These are phyloP conservation scores for Collybiopsis luxurians DNA, from an alignment of 768 basidiomycete species.

Conservation along the genomic window DNA sequence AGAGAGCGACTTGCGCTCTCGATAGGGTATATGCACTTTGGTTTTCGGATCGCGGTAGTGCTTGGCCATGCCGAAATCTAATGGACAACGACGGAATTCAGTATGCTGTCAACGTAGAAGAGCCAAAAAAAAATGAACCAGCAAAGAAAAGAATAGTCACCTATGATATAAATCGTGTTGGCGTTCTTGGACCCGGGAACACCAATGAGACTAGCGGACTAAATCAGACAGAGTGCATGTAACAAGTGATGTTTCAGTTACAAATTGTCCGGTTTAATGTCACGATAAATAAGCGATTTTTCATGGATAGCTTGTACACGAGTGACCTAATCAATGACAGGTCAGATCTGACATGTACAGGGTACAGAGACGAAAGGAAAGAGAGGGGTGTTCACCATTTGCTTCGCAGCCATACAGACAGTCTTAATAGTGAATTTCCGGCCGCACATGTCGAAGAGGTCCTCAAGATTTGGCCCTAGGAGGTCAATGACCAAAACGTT, in stretches of 20 bases:
- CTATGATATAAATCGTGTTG: slow-evolving; percentile 84
- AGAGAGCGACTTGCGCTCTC: slow-evolving; percentile 94
- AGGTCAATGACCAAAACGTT: slow-evolving; percentile 95
- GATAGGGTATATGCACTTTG: slow-evolving; percentile 97
- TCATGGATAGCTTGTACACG: slow-evolving; percentile 98
- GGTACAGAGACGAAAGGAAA: slow-evolving; percentile 2
- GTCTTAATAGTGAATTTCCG: slow-evolving; percentile 98
- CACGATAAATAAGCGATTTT: slow-evolving; percentile 97
- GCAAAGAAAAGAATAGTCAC: slow-evolving; percentile 30
- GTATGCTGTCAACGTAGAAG: neutral
- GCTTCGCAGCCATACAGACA: slow-evolving; percentile 97
- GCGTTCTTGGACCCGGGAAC: slow-evolving; percentile 89
- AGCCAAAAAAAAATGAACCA: neutral
- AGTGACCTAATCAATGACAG: slow-evolving; percentile 66
- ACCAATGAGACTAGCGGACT: slow-evolving; percentile 53
- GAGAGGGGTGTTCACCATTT: slow-evolving; percentile 71
- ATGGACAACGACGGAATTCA: neutral
- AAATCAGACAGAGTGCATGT: no score
- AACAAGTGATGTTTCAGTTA: no score
- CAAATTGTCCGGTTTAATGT: slow-evolving; percentile 99
- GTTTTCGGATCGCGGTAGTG: slow-evolving; percentile 98
- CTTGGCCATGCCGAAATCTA: slow-evolving; percentile 99
- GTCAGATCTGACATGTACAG: neutral
- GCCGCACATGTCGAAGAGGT: slow-evolving; percentile 98
- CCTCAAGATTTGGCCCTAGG: slow-evolving; percentile 95